Percentiles rank a stretch among this genome's conserved stretches.
Evolutionary conservation across 441 rosid genomes (phyloP).

Genomic region (Erysimum pusillum): DNA sequence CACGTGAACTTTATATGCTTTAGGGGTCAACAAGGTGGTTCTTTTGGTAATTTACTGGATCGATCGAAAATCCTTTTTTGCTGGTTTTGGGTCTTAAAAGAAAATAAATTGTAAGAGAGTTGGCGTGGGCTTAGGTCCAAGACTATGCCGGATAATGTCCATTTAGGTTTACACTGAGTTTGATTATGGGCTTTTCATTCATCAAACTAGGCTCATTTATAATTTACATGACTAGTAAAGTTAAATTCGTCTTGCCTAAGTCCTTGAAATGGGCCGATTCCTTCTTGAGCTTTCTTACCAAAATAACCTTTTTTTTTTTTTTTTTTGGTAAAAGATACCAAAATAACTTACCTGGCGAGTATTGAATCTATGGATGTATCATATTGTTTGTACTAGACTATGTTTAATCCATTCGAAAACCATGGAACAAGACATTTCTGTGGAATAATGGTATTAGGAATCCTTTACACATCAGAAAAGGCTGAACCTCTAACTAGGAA

Average conservation of each 20-base stretch:
- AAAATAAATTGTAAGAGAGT: background rate
- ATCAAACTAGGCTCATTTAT: background rate
- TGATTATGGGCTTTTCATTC: background rate
- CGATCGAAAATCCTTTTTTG: background rate
- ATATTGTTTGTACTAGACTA: constrained; percentile 9
- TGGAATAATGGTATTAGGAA: constrained; percentile 1
- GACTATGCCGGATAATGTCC: background rate
- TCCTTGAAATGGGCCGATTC: constrained; percentile 23
- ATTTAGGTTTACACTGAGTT: background rate
- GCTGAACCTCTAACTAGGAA: background rate
- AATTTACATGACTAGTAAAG: background rate
- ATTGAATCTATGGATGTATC: background rate
- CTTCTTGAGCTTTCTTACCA: background rate
- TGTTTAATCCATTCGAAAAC: background rate
- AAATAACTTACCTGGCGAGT: background rate
- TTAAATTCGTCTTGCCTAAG: constrained; percentile 6
- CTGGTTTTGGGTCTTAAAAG: constrained; percentile 7
- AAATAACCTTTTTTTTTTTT: too few species aligned
- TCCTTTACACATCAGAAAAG: constrained; percentile 16
- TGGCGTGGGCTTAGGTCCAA: constrained; percentile 20
- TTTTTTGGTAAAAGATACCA: too few species aligned
- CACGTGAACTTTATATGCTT: constrained; percentile 33
- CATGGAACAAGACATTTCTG: constrained; percentile 1
- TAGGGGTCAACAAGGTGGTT: background rate
- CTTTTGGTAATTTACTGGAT: background rate